phyloP scores from a whole-genome alignment of 78 protist genomes.

The Dictyostelium firmibasis region DNA sequence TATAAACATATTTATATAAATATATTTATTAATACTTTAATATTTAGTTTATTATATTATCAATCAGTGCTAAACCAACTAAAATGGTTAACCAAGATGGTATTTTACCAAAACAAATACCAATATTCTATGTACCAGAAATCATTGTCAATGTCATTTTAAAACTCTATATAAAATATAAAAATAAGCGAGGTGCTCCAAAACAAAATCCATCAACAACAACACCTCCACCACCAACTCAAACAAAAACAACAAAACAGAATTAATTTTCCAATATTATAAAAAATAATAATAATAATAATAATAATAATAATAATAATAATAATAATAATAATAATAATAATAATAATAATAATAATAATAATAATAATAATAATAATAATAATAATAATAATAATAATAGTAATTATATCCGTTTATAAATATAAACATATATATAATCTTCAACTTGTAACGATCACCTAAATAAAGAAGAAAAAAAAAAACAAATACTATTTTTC shows the following conservation, averaged over 20 bases:
- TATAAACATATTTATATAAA: background rate
- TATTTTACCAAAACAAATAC: slow-evolving; percentile 62
- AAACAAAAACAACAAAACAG: background rate
- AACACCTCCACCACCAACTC: background rate
- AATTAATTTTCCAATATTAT: background rate
- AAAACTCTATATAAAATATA: slow-evolving; percentile 14
- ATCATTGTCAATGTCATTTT: slow-evolving; percentile 48
- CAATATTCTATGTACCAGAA: slow-evolving; percentile 48
- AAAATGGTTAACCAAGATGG: slow-evolving; percentile 23
- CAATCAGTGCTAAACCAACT: slow-evolving; percentile 64
- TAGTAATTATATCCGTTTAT: background rate
- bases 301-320: background rate
- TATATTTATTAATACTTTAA: background rate
- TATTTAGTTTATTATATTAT: slow-evolving; percentile 61
- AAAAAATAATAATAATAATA: background rate
- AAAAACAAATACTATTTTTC: too few species aligned
- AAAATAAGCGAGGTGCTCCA: background rate
- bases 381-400: too few species aligned
- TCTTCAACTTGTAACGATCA: background rate
- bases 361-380: too few species aligned
- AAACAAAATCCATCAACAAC: background rate
- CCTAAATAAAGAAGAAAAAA: background rate
- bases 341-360: background rate
- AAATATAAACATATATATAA: too few species aligned
- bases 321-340: background rate